phyloP scores from a whole-genome alignment of 2,329 filamentous ascomycete species.

The Dothidotthia symphoricarpi region DNA sequence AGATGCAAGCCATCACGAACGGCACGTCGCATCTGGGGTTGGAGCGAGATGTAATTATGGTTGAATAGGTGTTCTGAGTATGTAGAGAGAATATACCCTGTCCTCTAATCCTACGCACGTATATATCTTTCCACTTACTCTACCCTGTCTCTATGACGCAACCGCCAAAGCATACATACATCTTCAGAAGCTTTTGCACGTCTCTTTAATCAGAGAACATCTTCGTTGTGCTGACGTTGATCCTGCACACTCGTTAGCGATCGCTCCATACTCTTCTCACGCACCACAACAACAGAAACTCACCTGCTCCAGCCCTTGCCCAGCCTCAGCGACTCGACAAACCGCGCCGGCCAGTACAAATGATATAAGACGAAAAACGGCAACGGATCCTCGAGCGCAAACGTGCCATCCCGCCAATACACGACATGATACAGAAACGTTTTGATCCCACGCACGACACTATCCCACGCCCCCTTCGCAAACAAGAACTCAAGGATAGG shows the following conservation, averaged over 20 bases:
- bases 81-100: conserved; percentile 10
- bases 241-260: conserved; percentile 32
- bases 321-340: conserved; percentile 47
- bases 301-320: conserved; percentile 56
- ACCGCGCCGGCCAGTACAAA: conserved; percentile 54
- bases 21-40: conserved; percentile 21
- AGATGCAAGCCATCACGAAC: conserved; percentile 27
- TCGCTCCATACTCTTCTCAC: too few species aligned
- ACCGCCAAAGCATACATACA: not conserved
- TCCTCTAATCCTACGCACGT: conserved; percentile 1
- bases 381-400: conserved; percentile 50
- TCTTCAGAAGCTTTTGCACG: not conserved
- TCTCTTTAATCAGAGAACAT: conserved; percentile 45
- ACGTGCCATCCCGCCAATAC: conserved; percentile 53
- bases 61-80: conserved; percentile 17
- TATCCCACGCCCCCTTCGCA: conserved; percentile 14
- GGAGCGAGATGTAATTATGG: conserved; percentile 34
- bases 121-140: not conserved
- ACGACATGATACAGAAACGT: conserved; percentile 45
- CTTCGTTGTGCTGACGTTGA: conserved; percentile 67
- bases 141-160: not conserved
- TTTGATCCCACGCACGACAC: conserved; percentile 23
- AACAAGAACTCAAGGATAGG: conserved; percentile 32
- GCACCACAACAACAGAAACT: conserved; percentile 1
- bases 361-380: conserved; percentile 55